These are phyloP conservation scores for Cucurbitaria berberidis DNA, from an alignment of 2,329 filamentous ascomycete species.

Conservation along the genomic window DNA sequence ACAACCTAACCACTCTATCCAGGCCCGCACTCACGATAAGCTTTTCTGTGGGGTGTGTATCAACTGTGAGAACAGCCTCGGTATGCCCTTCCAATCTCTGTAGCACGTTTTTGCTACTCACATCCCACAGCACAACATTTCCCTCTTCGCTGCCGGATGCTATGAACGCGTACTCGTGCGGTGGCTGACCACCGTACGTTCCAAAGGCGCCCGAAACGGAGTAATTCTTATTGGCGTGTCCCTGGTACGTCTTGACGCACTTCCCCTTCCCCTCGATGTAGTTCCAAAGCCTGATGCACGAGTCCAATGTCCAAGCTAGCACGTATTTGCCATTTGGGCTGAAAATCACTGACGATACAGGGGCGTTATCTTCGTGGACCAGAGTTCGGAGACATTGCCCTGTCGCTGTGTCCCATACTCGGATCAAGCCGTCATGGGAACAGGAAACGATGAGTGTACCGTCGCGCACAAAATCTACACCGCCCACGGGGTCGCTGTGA, in stretches of 20 bases:
- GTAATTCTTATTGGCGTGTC: constrained; percentile 82
- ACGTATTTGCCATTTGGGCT: constrained; percentile 93
- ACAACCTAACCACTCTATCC: constrained; percentile 67
- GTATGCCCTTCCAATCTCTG: constrained; percentile 67
- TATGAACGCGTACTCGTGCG: constrained; percentile 63
- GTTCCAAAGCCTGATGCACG: constrained; percentile 90
- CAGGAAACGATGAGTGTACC: constrained; percentile 92
- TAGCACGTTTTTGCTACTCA: constrained; percentile 80
- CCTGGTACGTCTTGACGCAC: constrained; percentile 97
- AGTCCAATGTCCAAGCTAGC: constrained; percentile 89
- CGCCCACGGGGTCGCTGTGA: constrained; percentile 91
- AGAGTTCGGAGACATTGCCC: constrained; percentile 94
- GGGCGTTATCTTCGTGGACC: constrained; percentile 93
- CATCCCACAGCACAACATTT: constrained; percentile 86
- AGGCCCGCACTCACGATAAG: constrained; percentile 67
- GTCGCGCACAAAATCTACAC: constrained; percentile 91
- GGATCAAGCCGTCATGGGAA: constrained; percentile 76
- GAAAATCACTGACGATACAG: constrained; percentile 88
- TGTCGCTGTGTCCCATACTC: constrained; percentile 94
- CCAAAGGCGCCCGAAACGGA: constrained; percentile 88
- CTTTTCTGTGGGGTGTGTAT: constrained; percentile 61
- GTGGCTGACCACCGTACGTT: constrained; percentile 56
- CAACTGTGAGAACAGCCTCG: constrained; percentile 65
- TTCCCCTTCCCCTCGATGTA: constrained; percentile 88
- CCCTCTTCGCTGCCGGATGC: constrained; percentile 89